Evolutionary conservation across 768 basidiomycete genomes (phyloP).

Genomic region (Lactarius sanguifluus): DNA sequence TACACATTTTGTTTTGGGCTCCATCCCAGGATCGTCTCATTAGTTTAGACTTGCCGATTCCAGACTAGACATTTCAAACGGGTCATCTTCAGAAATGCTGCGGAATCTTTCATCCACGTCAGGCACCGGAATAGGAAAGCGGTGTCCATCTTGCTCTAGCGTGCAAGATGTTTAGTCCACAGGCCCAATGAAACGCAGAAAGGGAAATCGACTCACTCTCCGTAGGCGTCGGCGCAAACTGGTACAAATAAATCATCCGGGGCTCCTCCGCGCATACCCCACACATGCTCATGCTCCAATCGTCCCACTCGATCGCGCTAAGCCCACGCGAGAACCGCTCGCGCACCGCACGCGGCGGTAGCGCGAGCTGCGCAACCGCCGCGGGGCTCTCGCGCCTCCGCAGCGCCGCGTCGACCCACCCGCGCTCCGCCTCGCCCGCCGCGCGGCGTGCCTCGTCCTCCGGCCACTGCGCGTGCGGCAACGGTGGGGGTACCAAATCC

Average conservation of each 20-base stretch:
- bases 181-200: neutral
- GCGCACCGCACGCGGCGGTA: slow-evolving; percentile 19
- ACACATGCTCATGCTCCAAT: slow-evolving; percentile 27
- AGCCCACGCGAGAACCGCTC: slow-evolving; percentile 22
- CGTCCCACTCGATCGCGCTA: slow-evolving; percentile 26
- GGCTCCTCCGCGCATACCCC: slow-evolving; percentile 24
- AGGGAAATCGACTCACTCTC: slow-evolving; percentile 22
- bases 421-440: slow-evolving; percentile 28
- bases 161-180: neutral
- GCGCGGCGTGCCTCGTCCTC: slow-evolving; percentile 25
- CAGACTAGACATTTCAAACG: slow-evolving; percentile 8
- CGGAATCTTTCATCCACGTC: slow-evolving; percentile 29
- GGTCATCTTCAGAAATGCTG: slow-evolving; percentile 6
- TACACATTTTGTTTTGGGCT: slow-evolving; percentile 1
- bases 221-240: slow-evolving; percentile 27
- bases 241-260: slow-evolving; percentile 24
- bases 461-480: slow-evolving; percentile 22
- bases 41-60: neutral
- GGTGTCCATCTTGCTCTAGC: slow-evolving; percentile 25
- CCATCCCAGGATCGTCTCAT: neutral
- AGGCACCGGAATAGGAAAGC: slow-evolving; percentile 25
- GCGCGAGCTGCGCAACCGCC: slow-evolving; percentile 23
- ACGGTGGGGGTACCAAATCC: slow-evolving; percentile 20
- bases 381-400: slow-evolving; percentile 20
- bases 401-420: slow-evolving; percentile 24